Conservation (phyloP, 2,329 filamentous ascomycete species). For the Cordyceps cicadae region DNA sequence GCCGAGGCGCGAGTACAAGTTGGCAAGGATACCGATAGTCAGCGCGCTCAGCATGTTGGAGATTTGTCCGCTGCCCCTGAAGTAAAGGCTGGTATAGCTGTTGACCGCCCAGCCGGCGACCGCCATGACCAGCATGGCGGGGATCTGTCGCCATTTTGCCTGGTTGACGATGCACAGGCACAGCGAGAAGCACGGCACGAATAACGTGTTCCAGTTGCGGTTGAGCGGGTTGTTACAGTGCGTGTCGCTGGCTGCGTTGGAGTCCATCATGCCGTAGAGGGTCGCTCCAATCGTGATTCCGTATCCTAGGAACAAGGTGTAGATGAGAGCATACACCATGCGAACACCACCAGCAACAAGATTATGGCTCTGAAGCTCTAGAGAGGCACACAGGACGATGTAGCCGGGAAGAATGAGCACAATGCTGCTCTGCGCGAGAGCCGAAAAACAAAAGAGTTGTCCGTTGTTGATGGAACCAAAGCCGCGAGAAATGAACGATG, state of each 20-base stretch:
- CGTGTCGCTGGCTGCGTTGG: constrained; percentile 38
- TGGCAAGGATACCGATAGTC: constrained; percentile 67
- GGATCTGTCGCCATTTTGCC: constrained; percentile 69
- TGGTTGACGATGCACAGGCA: constrained; percentile 74
- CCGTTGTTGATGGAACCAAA: constrained; percentile 57
- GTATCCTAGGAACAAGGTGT: constrained; percentile 65
- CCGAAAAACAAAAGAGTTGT: constrained; percentile 60
- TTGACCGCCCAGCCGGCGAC: constrained; percentile 68
- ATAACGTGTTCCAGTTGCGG: constrained; percentile 52
- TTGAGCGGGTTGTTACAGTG: constrained; percentile 38
- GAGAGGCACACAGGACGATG: constrained; percentile 37
- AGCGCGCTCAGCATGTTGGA: constrained; percentile 72
- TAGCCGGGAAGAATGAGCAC: constrained; percentile 63
- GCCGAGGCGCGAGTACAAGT: constrained; percentile 66
- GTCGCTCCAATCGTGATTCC: constrained; percentile 63
- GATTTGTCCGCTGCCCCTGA: constrained; percentile 63
- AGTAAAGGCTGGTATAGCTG: constrained; percentile 60
- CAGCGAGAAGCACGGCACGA: constrained; percentile 66
- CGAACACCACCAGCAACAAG: constrained; percentile 65
- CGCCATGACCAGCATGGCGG: constrained; percentile 67
- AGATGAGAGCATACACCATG: constrained; percentile 69
- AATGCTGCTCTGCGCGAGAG: constrained; percentile 64
- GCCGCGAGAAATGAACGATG: constrained; percentile 60
- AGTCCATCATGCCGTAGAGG: constrained; percentile 56
- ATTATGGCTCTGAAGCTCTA: constrained; percentile 63